Evolutionary conservation across 75 land plant genomes (phyloP).

Genomic region (Ceratopteris richardii): DNA sequence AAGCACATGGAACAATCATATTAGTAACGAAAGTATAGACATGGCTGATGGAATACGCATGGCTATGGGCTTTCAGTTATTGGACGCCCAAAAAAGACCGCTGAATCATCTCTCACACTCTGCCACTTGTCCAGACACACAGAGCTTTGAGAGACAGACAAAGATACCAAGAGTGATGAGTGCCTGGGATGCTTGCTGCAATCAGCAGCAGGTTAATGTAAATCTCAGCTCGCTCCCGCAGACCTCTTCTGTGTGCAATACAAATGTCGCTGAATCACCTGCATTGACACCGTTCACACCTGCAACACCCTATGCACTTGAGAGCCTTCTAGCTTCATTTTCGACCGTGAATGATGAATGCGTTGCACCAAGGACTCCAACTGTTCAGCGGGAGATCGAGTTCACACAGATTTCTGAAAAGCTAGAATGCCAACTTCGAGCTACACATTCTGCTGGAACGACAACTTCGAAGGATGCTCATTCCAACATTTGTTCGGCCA

Average conservation of each 20-base stretch:
- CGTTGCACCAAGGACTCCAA: slow-evolving; percentile 15
- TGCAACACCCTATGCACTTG: slow-evolving; percentile 6
- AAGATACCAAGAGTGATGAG: too few species aligned
- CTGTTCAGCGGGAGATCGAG: slow-evolving; percentile 11
- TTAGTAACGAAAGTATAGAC: too few species aligned
- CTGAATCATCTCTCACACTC: too few species aligned
- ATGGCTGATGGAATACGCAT: too few species aligned
- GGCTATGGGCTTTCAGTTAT: not conserved
- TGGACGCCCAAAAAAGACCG: not conserved
- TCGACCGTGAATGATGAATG: slow-evolving; percentile 12
- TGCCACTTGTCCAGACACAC: too few species aligned
- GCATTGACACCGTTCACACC: not conserved
- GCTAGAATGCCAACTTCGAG: slow-evolving; percentile 10
- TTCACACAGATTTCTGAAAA: slow-evolving; percentile 14
- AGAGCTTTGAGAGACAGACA: too few species aligned
- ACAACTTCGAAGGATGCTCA: not conserved
- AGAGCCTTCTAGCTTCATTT: slow-evolving; percentile 4
- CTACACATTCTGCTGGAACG: not conserved
- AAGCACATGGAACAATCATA: too few species aligned
- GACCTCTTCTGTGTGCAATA: not conserved
- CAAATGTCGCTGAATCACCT: not conserved
- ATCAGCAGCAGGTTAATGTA: too few species aligned
- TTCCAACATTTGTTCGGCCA: slow-evolving; percentile 9
- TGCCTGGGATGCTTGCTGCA: too few species aligned
- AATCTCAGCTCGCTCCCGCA: not conserved